These are phyloP conservation scores for Pythium coloratum DNA, from an alignment of 352 stramenopile genomes.

Conservation along the genomic window DNA sequence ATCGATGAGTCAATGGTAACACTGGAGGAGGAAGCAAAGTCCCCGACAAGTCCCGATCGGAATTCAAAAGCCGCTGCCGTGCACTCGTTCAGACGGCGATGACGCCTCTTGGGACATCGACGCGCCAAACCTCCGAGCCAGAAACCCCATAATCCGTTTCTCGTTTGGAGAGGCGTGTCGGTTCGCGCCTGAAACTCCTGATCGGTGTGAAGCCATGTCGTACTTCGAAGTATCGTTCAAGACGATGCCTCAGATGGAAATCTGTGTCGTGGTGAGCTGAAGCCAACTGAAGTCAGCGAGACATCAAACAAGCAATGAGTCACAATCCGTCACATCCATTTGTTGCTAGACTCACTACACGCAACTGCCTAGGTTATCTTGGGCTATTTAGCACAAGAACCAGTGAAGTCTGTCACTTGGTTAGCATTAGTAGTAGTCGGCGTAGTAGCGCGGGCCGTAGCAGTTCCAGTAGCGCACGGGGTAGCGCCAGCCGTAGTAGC, in stretches of 20 bases:
- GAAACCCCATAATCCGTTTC: neutral
- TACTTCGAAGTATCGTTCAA: neutral
- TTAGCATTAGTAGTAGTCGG: conserved; percentile 50
- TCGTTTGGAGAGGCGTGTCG: neutral
- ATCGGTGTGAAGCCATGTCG: neutral
- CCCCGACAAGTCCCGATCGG: neutral
- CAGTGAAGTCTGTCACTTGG: too few relatives aligned
- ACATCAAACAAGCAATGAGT: neutral
- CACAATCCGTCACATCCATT: neutral
- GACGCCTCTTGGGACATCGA: neutral
- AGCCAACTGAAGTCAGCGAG: neutral
- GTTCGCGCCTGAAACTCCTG: neutral
- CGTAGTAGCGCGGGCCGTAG: conserved; percentile 36
- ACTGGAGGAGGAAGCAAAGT: neutral
- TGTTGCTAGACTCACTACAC: neutral
- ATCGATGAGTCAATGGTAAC: neutral
- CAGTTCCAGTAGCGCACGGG: conserved; percentile 42
- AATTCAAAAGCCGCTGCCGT: neutral
- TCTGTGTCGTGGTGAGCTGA: neutral
- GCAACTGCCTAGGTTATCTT: neutral
- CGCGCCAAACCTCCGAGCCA: neutral
- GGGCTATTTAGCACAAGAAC: too few relatives aligned
- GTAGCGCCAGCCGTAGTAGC: conserved; percentile 45
- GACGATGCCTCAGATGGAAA: neutral
- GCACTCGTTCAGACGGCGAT: neutral